Evolutionary conservation across 202 grass and related monocot species (phyloP), one percentile per base, ranked within the genome.

Genomic region (Setaria viridis): DNA sequence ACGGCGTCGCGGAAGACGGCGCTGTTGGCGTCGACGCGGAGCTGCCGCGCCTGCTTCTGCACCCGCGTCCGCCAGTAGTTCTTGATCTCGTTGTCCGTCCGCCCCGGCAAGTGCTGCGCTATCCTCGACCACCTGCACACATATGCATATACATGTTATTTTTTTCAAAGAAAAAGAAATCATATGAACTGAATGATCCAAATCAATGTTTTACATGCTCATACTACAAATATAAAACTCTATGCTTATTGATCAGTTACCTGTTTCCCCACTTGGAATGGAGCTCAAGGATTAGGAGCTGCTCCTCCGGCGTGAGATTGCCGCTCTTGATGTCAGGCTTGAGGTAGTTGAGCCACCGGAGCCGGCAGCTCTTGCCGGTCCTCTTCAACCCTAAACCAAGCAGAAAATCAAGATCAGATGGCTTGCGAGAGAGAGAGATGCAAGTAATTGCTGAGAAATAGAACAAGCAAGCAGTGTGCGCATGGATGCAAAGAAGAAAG

Each of bases 41-140:
- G 93, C 90, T 99, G 96, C 78, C 93, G 73, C 17, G 96, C 96
- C 81, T 95, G 93, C 90, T 95, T 95, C 88, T 98, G 96, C 60
- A 98, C 96, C 66, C 96, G 70, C 33, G 96, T 98, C n/a, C 96
- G 79, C 93, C 93, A 98, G 75, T 95, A 98, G 86, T 98, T 98
- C 91, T 98, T 98, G 82, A 98, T 98, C 96, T 98, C 96, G 84
- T 98, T 98, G 84, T 98, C 96, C 0, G 96, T 98, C 53, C 95
- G 82, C 0, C 96, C 96, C 1, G 96, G 96, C 47, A 98, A 76
- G 82, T 98, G 93, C 57, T 99, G 96, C 13, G 96, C 96, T 41
- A 99, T 99, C 85, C 96, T 90, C 16, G 96, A 99, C 96, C 96
- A 99, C 67, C 94, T 92, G 65, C 15, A 3, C 15, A 3, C 67